phyloP scores from a whole-genome alignment of 176 grass and related monocot species.

The Cocos nucifera region DNA sequence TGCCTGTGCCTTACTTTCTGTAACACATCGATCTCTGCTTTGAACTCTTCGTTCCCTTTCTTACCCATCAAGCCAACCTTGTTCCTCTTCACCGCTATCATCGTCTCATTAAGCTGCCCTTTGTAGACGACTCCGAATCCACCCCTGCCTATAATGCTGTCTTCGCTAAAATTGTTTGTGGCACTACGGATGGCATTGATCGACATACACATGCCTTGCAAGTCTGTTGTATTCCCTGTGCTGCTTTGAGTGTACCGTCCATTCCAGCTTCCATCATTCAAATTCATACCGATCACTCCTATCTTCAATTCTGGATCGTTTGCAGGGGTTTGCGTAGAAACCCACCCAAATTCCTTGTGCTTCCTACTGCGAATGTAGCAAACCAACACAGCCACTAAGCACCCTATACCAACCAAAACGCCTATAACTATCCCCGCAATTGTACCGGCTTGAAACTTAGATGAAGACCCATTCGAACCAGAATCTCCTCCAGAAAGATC shows the following conservation, averaged over 20 bases:
- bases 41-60: constrained; percentile 81
- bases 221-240: constrained; percentile 8
- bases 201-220: constrained; percentile 63
- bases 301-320: constrained; percentile 34
- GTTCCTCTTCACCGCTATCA: constrained; percentile 73
- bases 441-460: constrained; percentile 4
- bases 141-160: constrained; percentile 60
- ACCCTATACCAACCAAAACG: constrained; percentile 35
- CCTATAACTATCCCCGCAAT: constrained; percentile 50
- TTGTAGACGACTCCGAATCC: constrained; percentile 90
- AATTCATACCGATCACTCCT: constrained; percentile 22
- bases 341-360: constrained; percentile 45
- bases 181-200: constrained; percentile 55
- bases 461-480: too few species aligned
- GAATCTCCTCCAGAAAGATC: constrained; percentile 11
- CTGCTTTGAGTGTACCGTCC: constrained; percentile 26
- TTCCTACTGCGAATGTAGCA: constrained; percentile 30
- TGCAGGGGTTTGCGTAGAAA: constrained; percentile 30
- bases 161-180: constrained; percentile 74
- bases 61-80: constrained; percentile 56
- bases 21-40: constrained; percentile 92
- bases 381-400: constrained; percentile 9
- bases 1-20: constrained; percentile 82
- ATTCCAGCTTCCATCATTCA: too few species aligned
- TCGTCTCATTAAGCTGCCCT: constrained; percentile 57